Base-by-base conservation (phyloP, 257 asterid species). In the Verbena officinalis region DNA sequence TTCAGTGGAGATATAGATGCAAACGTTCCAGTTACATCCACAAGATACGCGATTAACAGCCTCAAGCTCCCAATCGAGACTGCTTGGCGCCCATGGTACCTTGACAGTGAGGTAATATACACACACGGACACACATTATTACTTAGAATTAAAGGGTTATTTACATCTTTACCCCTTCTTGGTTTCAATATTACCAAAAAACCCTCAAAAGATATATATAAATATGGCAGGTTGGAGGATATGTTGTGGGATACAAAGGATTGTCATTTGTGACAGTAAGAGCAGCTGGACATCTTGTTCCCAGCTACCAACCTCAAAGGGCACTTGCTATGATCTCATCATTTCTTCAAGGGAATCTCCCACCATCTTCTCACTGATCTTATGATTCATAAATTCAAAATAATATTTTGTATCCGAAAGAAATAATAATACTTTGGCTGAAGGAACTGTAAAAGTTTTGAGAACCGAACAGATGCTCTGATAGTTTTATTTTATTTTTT, bases 1-100 rank as follows among this genome's bases (percentile, higher is more conserved):
- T 56, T 13, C 76, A 78, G 83, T 56, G 79, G 80, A 19, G 83
- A 78, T 60, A 56, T 70, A 5, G 83, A 78, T 46, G 60, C 77
- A 23, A 70, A 64, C 61, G 83, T 78, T 43, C 83, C 83, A 13
- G 67, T 73, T 9, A 70, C 80, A 55, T 15, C 77, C 14, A 69
- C 80, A 22, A 59, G 79, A 49, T 78, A 73, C 34, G 74, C 79
- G 4, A 73, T 73, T 17, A 73, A 65, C 52, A 65, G 68, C 56
- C 77, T 78, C 3, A 69, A 69, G 66, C 69, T 70, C 7, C 72
- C 68, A 33, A 21, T 61, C 5, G 67, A 69, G 39, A 65, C 63
- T 7, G 9, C 73, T 14, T 75, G 80, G 80, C 67, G 64, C 0
- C 70, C 80, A 6, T 75, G 80, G 80, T 75, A 75, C 52, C 44